Evolutionary conservation across 352 stramenopile species (phyloP).

Genomic region (Plasmopara halstedii): DNA sequence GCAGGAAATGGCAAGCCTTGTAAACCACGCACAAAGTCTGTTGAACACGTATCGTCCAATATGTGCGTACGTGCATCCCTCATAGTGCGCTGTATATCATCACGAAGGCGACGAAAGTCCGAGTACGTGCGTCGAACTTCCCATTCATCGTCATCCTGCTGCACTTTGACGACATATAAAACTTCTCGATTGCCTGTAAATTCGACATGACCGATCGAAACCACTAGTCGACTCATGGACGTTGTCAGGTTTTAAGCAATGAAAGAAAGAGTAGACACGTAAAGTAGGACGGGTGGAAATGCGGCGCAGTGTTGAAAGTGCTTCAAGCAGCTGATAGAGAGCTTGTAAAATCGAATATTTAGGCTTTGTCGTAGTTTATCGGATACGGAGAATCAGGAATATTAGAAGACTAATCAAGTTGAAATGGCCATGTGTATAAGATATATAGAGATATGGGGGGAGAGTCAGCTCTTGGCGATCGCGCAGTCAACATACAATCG

Average conservation of each 20-base stretch:
- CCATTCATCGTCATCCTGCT: slow-evolving; percentile 68
- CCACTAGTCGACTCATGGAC: slow-evolving; percentile 62
- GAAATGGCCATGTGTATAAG: neutral
- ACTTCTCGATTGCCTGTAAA: slow-evolving; percentile 61
- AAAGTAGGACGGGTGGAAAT: neutral
- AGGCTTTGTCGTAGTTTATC: neutral
- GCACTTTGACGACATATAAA: slow-evolving; percentile 69
- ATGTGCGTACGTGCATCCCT: slow-evolving; percentile 42
- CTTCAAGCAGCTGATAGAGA: neutral
- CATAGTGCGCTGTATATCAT: slow-evolving; percentile 59
- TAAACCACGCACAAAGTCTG: slow-evolving; percentile 28
- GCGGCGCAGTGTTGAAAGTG: neutral
- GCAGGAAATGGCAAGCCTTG: slow-evolving; percentile 42
- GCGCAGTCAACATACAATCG: slow-evolving; percentile 7
- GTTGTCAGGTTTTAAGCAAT: neutral
- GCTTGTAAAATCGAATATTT: neutral
- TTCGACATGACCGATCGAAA: slow-evolving; percentile 71
- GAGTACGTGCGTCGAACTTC: slow-evolving; percentile 60
- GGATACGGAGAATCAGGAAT: neutral
- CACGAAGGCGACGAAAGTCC: slow-evolving; percentile 62
- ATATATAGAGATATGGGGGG: neutral
- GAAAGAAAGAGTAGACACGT: neutral
- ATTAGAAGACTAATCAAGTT: neutral
- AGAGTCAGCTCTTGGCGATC: slow-evolving; percentile 10
- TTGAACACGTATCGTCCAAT: slow-evolving; percentile 38